phyloP scores from a whole-genome alignment of 1,139 yeast species.

The Zhuliangozyma parablackwelliae region DNA sequence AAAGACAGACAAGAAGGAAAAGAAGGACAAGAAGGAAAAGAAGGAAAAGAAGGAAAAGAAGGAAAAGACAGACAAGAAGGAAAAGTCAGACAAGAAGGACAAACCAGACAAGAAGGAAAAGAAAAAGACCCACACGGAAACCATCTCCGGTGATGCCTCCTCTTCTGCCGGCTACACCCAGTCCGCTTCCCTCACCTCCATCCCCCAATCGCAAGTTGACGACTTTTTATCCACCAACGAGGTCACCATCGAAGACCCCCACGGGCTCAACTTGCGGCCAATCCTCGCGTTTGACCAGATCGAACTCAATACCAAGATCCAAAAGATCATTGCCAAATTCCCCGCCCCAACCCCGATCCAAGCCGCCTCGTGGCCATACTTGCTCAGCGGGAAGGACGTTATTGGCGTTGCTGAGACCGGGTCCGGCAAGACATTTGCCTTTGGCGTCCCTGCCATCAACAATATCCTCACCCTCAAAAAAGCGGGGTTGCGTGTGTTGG shows the following conservation, averaged over 20 bases:
- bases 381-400: conserved; percentile 77
- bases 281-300: conserved; percentile 64
- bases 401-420: conserved; percentile 99
- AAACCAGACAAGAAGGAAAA: conserved; percentile 43
- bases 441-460: conserved; percentile 95
- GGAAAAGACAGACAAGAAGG: conserved; percentile 34
- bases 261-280: conserved; percentile 54
- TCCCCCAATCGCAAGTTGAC: conserved; percentile 55
- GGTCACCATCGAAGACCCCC: conserved; percentile 75
- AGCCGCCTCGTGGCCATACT: conserved; percentile 94
- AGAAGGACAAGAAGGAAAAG: conserved; percentile 41
- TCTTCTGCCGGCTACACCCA: conserved; percentile 22
- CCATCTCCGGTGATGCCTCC: conserved; percentile 6
- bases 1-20: conserved; percentile 34
- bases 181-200: conserved; percentile 21
- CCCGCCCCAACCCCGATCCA: conserved; percentile 95
- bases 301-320: conserved; percentile 51
- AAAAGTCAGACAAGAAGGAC: conserved; percentile 44
- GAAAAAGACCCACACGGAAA: conserved; percentile 17
- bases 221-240: conserved; percentile 66
- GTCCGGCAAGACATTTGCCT: conserved; percentile 95
- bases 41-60: conserved; percentile 42
- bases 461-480: conserved; percentile 46
- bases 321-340: conserved; percentile 58
- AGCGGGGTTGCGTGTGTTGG: conserved; percentile 67